Evolutionary conservation across 176 grass and related monocot genomes (phyloP).

Genomic region (Zoysia japonica): DNA sequence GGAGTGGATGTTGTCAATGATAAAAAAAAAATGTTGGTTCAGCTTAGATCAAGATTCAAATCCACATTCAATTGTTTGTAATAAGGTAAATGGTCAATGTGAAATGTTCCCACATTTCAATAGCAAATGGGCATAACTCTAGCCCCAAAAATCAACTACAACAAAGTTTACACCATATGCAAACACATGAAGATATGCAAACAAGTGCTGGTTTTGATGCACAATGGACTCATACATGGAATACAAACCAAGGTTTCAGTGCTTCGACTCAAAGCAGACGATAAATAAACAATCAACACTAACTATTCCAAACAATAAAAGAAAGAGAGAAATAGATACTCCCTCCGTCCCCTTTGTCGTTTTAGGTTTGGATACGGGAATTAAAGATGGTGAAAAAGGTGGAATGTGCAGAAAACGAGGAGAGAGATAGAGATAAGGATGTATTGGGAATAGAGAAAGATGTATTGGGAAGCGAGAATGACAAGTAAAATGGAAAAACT

Average conservation of each 20-base stretch:
- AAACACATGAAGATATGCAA: neutral
- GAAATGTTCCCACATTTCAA: constrained; percentile 23
- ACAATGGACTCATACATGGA: neutral
- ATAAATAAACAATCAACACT: neutral
- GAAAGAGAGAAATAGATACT: neutral
- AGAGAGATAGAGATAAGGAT: no score
- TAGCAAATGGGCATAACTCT: neutral
- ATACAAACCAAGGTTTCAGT: neutral
- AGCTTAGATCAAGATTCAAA: constrained; percentile 17
- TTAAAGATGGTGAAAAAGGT: no score
- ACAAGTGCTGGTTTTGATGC: neutral
- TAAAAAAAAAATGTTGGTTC: neutral
- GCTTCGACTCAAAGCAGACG: neutral
- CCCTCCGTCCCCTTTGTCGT: no score
- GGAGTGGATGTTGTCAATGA: neutral
- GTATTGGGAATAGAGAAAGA: no score
- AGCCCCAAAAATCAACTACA: neutral
- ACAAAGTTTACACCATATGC: neutral
- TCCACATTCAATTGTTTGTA: neutral
- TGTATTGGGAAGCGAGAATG: no score
- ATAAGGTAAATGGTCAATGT: constrained; percentile 1
- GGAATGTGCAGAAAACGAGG: no score
- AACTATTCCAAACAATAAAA: neutral
- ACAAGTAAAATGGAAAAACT: no score
- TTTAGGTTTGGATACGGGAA: no score